Conservation (phyloP, 208 protist genomes). For the Herpetomonas samuelpessoai region DNA sequence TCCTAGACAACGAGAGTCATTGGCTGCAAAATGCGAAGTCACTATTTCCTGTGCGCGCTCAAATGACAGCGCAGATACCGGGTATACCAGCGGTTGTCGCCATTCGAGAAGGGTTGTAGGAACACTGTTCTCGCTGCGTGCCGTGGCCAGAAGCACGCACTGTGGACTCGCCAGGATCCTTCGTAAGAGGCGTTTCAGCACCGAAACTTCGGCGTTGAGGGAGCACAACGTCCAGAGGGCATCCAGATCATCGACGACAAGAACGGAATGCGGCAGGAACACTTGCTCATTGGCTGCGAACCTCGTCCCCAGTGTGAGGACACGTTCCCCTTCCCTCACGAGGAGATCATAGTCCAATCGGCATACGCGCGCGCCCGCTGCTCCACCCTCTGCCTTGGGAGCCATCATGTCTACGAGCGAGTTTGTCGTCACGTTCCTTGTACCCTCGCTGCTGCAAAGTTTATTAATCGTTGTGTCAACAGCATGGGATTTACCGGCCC, state of each 20-base stretch:
- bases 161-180: constrained; percentile 22
- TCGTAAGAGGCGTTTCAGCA: constrained; percentile 28
- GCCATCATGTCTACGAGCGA: too few relatives aligned
- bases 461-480: constrained; percentile 3
- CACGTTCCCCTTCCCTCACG: not conserved
- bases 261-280: constrained; percentile 29
- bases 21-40: too few relatives aligned
- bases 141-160: constrained; percentile 48
- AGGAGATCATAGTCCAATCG: not conserved
- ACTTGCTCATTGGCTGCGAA: not conserved
- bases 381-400: too few relatives aligned
- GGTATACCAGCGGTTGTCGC: constrained; percentile 27
- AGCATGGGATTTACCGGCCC: constrained; percentile 24
- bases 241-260: constrained; percentile 64
- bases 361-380: not conserved
- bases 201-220: constrained; percentile 20
- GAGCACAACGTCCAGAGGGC: constrained; percentile 39
- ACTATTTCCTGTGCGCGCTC: not conserved
- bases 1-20: too few relatives aligned
- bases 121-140: constrained; percentile 25
- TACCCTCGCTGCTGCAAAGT: too few relatives aligned
- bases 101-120: constrained; percentile 29
- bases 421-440: too few relatives aligned
- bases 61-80: not conserved
- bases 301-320: not conserved